phyloP scores from a whole-genome alignment of 148 eudicot species.

The Vaccinium darrowii region DNA sequence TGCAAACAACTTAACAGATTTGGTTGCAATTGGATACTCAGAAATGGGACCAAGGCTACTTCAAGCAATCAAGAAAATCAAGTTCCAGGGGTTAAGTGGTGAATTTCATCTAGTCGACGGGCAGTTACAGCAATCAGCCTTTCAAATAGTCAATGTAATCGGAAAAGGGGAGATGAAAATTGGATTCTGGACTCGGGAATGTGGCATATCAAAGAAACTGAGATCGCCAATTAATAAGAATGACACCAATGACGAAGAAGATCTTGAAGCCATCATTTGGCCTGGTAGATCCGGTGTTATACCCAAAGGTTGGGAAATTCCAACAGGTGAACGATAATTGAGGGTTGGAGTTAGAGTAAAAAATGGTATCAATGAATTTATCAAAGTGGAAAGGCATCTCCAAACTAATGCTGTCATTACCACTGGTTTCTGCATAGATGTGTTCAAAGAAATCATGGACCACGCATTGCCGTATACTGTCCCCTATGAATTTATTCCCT shows the following conservation, averaged over 20 bases:
- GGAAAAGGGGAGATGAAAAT: conserved; percentile 37
- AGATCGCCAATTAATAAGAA: background rate
- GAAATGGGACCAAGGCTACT: background rate
- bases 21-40: conserved; percentile 49
- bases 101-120: too few species aligned
- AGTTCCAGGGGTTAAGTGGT: too few species aligned
- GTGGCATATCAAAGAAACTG: conserved; percentile 36
- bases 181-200: conserved; percentile 50
- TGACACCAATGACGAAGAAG: conserved; percentile 19
- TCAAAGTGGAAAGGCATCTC: conserved; percentile 27
- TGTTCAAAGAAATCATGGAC: conserved; percentile 41
- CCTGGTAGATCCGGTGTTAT: conserved; percentile 42
- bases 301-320: conserved; percentile 68
- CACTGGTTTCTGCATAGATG: conserved; percentile 57
- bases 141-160: conserved; percentile 9
- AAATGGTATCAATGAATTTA: conserved; percentile 29
- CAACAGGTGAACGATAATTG: conserved; percentile 33
- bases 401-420: conserved; percentile 11
- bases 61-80: too few species aligned
- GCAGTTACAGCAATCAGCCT: too few species aligned
- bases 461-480: conserved; percentile 27
- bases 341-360: conserved; percentile 44
- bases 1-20: conserved; percentile 25
- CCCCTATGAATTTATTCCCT: conserved; percentile 32
- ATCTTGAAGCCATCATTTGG: conserved; percentile 51